phyloP scores from a whole-genome alignment of 495 filamentous ascomycete genomes.

The Penicillium cinerascens region DNA sequence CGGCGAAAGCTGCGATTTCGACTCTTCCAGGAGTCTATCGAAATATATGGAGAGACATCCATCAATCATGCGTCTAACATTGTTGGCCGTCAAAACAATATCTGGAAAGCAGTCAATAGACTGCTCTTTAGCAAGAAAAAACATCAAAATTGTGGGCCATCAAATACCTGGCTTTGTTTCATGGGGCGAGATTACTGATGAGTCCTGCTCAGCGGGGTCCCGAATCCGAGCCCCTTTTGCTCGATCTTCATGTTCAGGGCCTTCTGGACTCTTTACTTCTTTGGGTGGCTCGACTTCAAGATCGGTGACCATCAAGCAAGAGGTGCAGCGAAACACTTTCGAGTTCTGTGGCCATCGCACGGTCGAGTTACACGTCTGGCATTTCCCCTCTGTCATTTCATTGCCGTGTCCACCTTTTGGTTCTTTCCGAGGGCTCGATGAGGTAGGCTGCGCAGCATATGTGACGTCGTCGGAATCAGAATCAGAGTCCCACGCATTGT shows the following conservation, averaged over 20 bases:
- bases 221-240: neutral
- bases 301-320: conserved; percentile 86
- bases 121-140: neutral
- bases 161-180: conserved; percentile 10
- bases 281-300: conserved; percentile 47
- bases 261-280: conserved; percentile 20
- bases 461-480: conserved; percentile 41
- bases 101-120: conserved; percentile 21
- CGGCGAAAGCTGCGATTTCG: conserved; percentile 10
- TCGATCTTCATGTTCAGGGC: conserved; percentile 12
- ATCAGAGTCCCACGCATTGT: conserved; percentile 38
- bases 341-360: conserved; percentile 80
- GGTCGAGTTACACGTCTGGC: conserved; percentile 76
- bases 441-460: conserved; percentile 23
- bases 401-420: conserved; percentile 25
- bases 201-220: conserved; percentile 6
- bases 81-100: conserved; percentile 41
- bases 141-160: neutral
- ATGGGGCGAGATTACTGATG: conserved; percentile 5
- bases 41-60: conserved; percentile 52
- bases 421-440: conserved; percentile 35
- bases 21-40: conserved; percentile 28
- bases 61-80: conserved; percentile 50
- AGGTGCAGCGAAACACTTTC: conserved; percentile 75
- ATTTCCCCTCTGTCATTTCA: conserved; percentile 63